These are phyloP conservation scores for Xylaria digitata DNA, from an alignment of 2,329 filamentous ascomycete species.

Conservation along the genomic window DNA sequence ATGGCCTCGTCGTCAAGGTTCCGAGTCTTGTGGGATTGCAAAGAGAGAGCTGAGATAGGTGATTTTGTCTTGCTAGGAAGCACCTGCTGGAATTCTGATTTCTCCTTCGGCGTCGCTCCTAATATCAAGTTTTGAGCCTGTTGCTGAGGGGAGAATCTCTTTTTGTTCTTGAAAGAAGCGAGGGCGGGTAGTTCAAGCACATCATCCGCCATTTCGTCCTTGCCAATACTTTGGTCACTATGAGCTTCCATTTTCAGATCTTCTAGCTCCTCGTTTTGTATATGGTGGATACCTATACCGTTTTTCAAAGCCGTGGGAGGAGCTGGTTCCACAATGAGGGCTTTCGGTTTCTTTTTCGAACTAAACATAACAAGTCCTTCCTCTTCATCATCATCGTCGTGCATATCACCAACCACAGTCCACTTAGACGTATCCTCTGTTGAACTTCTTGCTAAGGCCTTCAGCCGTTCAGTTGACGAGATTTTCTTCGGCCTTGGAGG, in stretches of 20 bases:
- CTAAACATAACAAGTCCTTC: slow-evolving; percentile 48
- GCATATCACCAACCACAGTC: slow-evolving; percentile 57
- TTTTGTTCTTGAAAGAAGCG: slow-evolving; percentile 47
- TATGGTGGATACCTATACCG: slow-evolving; percentile 10
- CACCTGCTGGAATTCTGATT: not conserved
- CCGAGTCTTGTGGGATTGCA: not conserved
- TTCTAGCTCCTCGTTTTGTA: not conserved
- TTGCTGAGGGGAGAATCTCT: slow-evolving; percentile 44
- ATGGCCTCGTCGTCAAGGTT: slow-evolving; percentile 54
- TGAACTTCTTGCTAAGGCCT: slow-evolving; percentile 63
- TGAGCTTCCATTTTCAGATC: slow-evolving; percentile 25
- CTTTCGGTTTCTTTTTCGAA: slow-evolving; percentile 29
- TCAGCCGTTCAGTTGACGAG: slow-evolving; percentile 66
- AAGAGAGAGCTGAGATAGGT: not conserved
- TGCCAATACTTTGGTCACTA: slow-evolving; percentile 32
- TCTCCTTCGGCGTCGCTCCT: slow-evolving; percentile 16
- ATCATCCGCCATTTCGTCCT: slow-evolving; percentile 40
- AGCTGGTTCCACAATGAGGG: slow-evolving; percentile 10
- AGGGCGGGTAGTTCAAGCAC: slow-evolving; percentile 47
- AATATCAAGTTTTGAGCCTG: slow-evolving; percentile 5
- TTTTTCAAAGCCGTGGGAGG: not conserved
- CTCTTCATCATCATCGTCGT: slow-evolving; percentile 50
- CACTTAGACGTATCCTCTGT: slow-evolving; percentile 64
- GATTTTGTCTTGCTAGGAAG: slow-evolving; percentile 13
- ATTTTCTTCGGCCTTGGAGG: slow-evolving; percentile 62